These are phyloP conservation scores for Penicillium macrosclerotiorum DNA, from an alignment of 495 filamentous ascomycete genomes.

Conservation along the genomic window DNA sequence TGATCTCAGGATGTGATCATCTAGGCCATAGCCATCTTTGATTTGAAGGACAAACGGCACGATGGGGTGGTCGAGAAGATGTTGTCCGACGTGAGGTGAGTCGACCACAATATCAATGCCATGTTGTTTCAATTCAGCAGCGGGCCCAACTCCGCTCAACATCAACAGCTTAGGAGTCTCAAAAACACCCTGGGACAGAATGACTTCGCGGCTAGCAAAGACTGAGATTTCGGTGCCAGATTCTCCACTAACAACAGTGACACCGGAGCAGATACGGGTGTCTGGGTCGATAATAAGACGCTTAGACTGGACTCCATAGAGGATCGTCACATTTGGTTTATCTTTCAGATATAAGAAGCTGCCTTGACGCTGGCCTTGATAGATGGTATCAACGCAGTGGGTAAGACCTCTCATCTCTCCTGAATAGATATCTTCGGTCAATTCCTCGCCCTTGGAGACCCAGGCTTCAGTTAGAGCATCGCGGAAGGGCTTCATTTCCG, in stretches of 20 bases:
- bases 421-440: constrained; percentile 55
- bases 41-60: constrained; percentile 55
- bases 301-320: constrained; percentile 49
- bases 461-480: constrained; percentile 56
- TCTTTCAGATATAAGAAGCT: constrained; percentile 51
- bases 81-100: constrained; percentile 52
- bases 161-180: constrained; percentile 49
- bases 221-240: constrained; percentile 20
- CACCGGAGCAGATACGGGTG: constrained; percentile 29
- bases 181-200: constrained; percentile 44
- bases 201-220: constrained; percentile 45
- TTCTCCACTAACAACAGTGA: constrained; percentile 49
- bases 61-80: constrained; percentile 57
- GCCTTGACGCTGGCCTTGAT: constrained; percentile 54
- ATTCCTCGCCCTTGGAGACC: constrained; percentile 49
- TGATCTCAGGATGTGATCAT: constrained; percentile 51
- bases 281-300: constrained; percentile 50
- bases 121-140: constrained; percentile 46
- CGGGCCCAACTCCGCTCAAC: constrained; percentile 44
- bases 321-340: constrained; percentile 56
- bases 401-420: constrained; percentile 56
- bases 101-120: constrained; percentile 47
- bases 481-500: constrained; percentile 53
- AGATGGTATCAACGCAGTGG: constrained; percentile 55
- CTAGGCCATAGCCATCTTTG: constrained; percentile 54